phyloP scores from a whole-genome alignment of 805 yeast species.

The Hanseniaspora pseudoguilliermondii region DNA sequence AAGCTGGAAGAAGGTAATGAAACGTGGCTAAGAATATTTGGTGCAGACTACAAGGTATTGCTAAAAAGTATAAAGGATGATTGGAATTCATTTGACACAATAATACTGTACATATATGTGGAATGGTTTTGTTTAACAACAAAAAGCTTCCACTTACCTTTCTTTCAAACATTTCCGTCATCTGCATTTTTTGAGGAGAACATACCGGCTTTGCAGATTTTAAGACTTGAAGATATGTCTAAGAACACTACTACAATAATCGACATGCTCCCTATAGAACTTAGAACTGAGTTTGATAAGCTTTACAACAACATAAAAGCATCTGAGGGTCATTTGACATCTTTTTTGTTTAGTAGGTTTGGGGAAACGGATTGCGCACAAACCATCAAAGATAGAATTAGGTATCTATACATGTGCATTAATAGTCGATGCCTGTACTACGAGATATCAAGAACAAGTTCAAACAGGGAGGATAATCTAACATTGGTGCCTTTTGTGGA shows the following conservation, averaged over 20 bases:
- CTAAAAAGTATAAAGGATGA: not conserved
- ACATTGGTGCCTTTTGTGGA: constrained; percentile 89
- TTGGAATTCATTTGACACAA: constrained; percentile 5
- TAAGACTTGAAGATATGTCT: not conserved
- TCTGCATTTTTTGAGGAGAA: not conserved
- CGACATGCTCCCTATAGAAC: not conserved
- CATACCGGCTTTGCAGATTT: not conserved
- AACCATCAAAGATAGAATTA: constrained; percentile 20
- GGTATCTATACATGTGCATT: constrained; percentile 72
- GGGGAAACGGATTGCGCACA: constrained; percentile 2
- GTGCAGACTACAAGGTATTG: not conserved
- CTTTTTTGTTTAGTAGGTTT: not conserved
- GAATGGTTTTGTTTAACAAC: constrained; percentile 3
- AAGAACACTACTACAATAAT: not conserved
- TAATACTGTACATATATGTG: constrained; percentile 4
- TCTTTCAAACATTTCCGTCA: constrained; percentile 9
- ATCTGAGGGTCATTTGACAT: not conserved
- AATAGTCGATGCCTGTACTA: constrained; percentile 78
- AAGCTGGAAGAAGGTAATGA: not conserved
- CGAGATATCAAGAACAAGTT: constrained; percentile 37
- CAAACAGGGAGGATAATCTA: constrained; percentile 44
- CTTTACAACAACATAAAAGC: not conserved
- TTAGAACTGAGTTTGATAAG: constrained; percentile 1
- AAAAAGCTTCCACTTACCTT: not conserved
- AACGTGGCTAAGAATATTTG: not conserved